phyloP scores from a whole-genome alignment of 1,284 basidiomycete species.

The Heterobasidion occidentale region DNA sequence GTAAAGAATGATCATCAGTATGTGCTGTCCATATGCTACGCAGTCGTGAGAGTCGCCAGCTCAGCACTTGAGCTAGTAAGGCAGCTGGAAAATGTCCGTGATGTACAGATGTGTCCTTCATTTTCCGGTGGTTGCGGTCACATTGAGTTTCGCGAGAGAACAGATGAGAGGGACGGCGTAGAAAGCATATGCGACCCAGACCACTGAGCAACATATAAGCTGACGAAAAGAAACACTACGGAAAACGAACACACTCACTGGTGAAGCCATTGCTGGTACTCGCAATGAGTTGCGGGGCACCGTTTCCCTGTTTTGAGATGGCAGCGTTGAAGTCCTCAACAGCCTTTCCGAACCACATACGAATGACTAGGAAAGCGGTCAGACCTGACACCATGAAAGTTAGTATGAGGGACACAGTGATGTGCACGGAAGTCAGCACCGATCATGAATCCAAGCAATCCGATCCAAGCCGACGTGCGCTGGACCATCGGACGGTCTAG shows the following conservation, averaged over 20 bases:
- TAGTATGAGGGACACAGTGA: neutral
- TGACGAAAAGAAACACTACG: neutral
- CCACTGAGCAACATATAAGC: slow-evolving; percentile 37
- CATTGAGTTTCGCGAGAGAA: slow-evolving; percentile 64
- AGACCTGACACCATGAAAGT: slow-evolving; percentile 34
- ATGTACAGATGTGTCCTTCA: slow-evolving; percentile 2
- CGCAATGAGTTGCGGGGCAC: slow-evolving; percentile 55
- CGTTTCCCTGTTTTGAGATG: slow-evolving; percentile 40
- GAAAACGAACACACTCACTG: slow-evolving; percentile 38
- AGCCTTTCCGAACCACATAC: slow-evolving; percentile 77
- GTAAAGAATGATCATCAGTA: neutral
- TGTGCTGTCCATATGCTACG: neutral
- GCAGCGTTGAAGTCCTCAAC: slow-evolving; percentile 67
- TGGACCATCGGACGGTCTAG: slow-evolving; percentile 56
- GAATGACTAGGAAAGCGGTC: slow-evolving; percentile 60
- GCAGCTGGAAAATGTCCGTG: neutral
- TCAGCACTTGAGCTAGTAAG: slow-evolving; percentile 7
- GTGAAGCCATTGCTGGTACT: slow-evolving; percentile 65
- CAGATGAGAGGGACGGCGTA: slow-evolving; percentile 63
- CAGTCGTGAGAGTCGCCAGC: slow-evolving; percentile 1
- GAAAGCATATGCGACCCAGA: slow-evolving; percentile 72
- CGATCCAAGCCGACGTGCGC: slow-evolving; percentile 61
- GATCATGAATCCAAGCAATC: slow-evolving; percentile 65
- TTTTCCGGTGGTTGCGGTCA: slow-evolving; percentile 25
- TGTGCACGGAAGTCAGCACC: slow-evolving; percentile 26